phyloP scores from a whole-genome alignment of 2,329 filamentous ascomycete species.

The Trichoderma sp. region DNA sequence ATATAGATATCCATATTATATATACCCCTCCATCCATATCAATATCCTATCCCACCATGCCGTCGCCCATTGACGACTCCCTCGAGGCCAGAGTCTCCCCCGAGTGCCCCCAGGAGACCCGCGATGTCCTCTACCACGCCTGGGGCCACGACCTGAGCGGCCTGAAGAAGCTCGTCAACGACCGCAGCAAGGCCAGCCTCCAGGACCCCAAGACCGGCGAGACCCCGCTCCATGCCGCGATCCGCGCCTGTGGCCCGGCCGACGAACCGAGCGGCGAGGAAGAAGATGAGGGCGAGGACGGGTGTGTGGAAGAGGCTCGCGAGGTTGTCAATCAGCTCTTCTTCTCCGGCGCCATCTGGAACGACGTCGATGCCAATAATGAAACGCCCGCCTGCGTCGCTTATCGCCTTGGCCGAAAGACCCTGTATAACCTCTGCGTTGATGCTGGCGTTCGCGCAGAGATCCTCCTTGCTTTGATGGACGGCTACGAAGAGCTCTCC shows the following conservation, averaged over 20 bases:
- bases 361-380: constrained; percentile 80
- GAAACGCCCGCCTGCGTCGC: constrained; percentile 94
- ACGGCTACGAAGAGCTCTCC: constrained; percentile 72
- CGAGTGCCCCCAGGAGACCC: constrained; percentile 49
- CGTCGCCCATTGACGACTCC: constrained; percentile 45
- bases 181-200: constrained; percentile 63
- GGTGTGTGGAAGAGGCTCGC: constrained; percentile 57
- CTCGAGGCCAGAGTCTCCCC: constrained; percentile 52
- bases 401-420: constrained; percentile 60
- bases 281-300: constrained; percentile 36
- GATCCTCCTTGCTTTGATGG: constrained; percentile 76
- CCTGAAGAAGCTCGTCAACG: constrained; percentile 67
- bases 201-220: constrained; percentile 83
- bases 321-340: constrained; percentile 74
- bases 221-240: constrained; percentile 85
- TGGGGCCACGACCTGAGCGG: constrained; percentile 61
- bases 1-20: background rate
- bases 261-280: constrained; percentile 25
- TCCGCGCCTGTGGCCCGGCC: constrained; percentile 65
- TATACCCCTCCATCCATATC: constrained; percentile 8
- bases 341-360: constrained; percentile 92
- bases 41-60: constrained; percentile 20
- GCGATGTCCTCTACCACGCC: constrained; percentile 52
- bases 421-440: constrained; percentile 78
- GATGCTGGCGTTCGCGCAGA: constrained; percentile 90